Conservation (phyloP, 1,284 basidiomycete genomes). For the Cutaneotrichosporon spelunceum region DNA sequence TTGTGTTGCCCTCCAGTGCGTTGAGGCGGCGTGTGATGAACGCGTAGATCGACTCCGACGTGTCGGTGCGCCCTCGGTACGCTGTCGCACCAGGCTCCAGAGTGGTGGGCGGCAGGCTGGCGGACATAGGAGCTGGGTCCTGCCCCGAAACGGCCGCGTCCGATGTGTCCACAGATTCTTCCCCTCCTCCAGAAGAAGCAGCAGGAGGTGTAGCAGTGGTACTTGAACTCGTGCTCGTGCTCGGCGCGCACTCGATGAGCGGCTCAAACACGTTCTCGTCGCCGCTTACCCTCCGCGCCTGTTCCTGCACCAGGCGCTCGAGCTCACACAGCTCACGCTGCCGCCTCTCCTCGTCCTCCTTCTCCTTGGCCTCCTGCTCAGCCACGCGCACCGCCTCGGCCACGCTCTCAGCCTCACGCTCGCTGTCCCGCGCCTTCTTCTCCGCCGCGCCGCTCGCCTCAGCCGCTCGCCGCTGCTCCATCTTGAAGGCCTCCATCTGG, state of each 20-base stretch:
- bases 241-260: constrained; percentile 13
- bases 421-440: constrained; percentile 29
- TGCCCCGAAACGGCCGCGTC: neutral
- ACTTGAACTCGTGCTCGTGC: neutral
- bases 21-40: constrained; percentile 91
- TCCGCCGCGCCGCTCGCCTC: constrained; percentile 29
- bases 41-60: constrained; percentile 93
- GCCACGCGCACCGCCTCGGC: constrained; percentile 34
- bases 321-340: constrained; percentile 41
- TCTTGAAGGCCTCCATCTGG: constrained; percentile 93
- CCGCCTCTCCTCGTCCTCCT: constrained; percentile 29
- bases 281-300: constrained; percentile 28
- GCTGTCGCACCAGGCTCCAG: neutral
- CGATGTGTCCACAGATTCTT: neutral
- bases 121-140: neutral
- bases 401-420: constrained; percentile 32
- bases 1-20: constrained; percentile 82
- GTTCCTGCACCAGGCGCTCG: constrained; percentile 39
- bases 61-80: constrained; percentile 44
- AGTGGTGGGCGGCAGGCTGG: neutral
- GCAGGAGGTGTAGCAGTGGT: neutral
- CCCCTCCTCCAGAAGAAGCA: neutral
- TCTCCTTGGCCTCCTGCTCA: constrained; percentile 21
- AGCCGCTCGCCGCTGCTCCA: constrained; percentile 59
- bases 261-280: constrained; percentile 14